Evolutionary conservation across 352 stramenopile genomes (phyloP), one percentile per base, ranked within the genome.

Genomic region (Pythium rishiriense): DNA sequence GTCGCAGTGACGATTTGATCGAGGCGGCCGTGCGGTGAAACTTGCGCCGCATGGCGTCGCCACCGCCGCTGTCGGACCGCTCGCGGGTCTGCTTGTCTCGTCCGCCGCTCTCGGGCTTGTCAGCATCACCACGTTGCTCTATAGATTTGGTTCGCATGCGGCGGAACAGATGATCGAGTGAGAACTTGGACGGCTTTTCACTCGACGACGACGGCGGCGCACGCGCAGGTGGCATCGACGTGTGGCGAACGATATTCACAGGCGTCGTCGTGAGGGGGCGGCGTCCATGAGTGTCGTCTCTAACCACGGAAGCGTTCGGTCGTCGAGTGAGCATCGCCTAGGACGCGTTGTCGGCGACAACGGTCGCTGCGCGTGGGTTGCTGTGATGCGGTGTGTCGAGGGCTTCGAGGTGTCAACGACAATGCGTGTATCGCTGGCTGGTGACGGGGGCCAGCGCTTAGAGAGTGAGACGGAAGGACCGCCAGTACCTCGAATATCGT

Each of bases 81-180:
- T 37, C 54, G 46, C 26, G 48, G 8, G 3, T 59, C 1, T 31
- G 21, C 9, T 21, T 15, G 19, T n/a, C 21, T 41, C 33, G 33
- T 14, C 33, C 33, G 14, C 33, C 8, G 14, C 39, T 22, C 10
- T 46, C 39, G 15, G 21, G 3, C 14, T 54, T 43, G 21, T 35
- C 33, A 25, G 14, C 11, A 24, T 48, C 37, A 1, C 8, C 15
- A 8, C 14, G 33, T 45, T 53, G 42, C 10, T 64, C 54, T 24
- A 39, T 60, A 45, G 65, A 67, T 41, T 67, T 67, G 35, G 45
- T 64, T 4, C 65, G 65, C 11, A 72, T 67, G 25, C 60, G 59
- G 21, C 59, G 59, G 26, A 73, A 58, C 39, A 73, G 50, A 7
- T 73, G 59, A 29, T 73, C 60, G 24, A 73, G 47, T 19, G 66